Evolutionary conservation across 768 basidiomycete species (phyloP).

Genomic region (Phylloporus sp.): DNA sequence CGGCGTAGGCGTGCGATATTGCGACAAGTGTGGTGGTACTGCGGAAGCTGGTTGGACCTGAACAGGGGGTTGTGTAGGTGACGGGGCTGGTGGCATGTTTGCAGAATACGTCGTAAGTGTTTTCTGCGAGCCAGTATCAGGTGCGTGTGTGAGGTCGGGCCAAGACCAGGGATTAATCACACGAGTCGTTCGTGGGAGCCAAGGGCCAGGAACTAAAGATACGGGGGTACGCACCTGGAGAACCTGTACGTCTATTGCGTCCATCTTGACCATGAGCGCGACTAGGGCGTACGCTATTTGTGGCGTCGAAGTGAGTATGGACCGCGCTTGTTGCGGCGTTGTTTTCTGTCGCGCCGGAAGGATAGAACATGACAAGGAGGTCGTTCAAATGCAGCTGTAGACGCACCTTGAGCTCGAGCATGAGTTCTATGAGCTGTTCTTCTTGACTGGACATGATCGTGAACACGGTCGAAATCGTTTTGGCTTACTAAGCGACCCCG

Average conservation of each 20-base stretch:
- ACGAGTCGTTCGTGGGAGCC: neutral
- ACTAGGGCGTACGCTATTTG: constrained; percentile 75
- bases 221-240: constrained; percentile 49
- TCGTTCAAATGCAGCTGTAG: neutral
- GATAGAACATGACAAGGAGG: neutral
- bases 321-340: constrained; percentile 60
- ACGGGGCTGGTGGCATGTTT: constrained; percentile 17
- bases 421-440: constrained; percentile 69
- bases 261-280: constrained; percentile 71
- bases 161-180: neutral
- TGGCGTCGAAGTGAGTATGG: constrained; percentile 67
- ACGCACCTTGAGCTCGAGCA: constrained; percentile 63
- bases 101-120: constrained; percentile 51
- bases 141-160: constrained; percentile 1
- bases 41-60: constrained; percentile 34
- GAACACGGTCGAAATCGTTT: too few relatives aligned
- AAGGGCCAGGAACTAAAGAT: neutral
- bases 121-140: constrained; percentile 39
- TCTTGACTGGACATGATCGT: constrained; percentile 49
- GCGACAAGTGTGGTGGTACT: constrained; percentile 41
- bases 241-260: constrained; percentile 68
- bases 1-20: constrained; percentile 35
- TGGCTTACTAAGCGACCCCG: constrained; percentile 19
- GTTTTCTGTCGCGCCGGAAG: constrained; percentile 51
- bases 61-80: constrained; percentile 23